Conservation (phyloP, 192 early-diverging fungal genomes). For the Coemansia sp. region DNA sequence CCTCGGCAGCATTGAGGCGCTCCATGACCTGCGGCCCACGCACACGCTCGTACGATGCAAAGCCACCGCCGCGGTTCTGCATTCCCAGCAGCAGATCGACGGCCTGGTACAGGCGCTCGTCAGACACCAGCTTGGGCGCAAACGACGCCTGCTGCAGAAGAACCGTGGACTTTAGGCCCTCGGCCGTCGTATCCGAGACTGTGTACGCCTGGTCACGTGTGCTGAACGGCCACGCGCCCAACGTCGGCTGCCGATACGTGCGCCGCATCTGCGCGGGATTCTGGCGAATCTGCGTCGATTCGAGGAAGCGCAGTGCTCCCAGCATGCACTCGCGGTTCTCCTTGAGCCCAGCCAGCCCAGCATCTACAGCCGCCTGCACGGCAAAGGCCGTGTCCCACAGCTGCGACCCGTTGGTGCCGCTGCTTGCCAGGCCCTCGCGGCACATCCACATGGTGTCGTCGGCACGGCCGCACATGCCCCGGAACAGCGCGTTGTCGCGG, state of each 20-base stretch:
- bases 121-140: constrained; percentile 54
- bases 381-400: constrained; percentile 92
- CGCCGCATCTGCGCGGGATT: constrained; percentile 62
- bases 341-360: constrained; percentile 63
- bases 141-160: constrained; percentile 62
- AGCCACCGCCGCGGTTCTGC: constrained; percentile 90
- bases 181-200: constrained; percentile 92
- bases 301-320: constrained; percentile 74
- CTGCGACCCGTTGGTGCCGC: constrained; percentile 95
- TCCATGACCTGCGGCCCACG: constrained; percentile 79
- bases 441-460: constrained; percentile 93
- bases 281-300: constrained; percentile 74
- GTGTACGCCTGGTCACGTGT: constrained; percentile 91
- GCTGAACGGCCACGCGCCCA: constrained; percentile 97
- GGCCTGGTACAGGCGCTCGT: constrained; percentile 73
- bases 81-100: constrained; percentile 87
- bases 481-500: constrained; percentile 71
- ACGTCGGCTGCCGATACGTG: constrained; percentile 74
- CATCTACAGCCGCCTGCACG: constrained; percentile 78
- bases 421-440: constrained; percentile 84
- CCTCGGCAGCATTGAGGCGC: constrained; percentile 89
- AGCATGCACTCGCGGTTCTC: constrained; percentile 65
- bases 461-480: constrained; percentile 61
- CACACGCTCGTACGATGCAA: constrained; percentile 86
- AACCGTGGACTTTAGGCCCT: constrained; percentile 80